Evolutionary conservation across 331 rosid genomes (phyloP).

Genomic region (Quercus tomentella): DNA sequence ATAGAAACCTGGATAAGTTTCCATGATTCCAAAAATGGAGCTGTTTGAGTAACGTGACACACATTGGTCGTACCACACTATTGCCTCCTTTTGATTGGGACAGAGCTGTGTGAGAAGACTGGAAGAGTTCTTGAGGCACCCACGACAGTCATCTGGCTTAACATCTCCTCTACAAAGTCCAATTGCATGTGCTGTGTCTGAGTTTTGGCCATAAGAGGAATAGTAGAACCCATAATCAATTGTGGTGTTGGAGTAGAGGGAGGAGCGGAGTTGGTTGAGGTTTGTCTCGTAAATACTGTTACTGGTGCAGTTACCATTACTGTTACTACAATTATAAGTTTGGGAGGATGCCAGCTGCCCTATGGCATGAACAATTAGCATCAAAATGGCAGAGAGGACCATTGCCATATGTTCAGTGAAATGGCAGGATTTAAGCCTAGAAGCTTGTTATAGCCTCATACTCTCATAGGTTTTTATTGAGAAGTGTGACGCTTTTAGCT

Average conservation of each 20-base stretch:
- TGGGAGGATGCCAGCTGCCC: constrained; percentile 15
- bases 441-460: neutral
- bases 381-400: neutral
- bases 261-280: constrained; percentile 25
- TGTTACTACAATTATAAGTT: neutral
- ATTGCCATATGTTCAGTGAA: neutral
- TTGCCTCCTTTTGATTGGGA: too few species aligned
- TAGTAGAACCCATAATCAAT: too few species aligned
- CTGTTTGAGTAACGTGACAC: too few species aligned
- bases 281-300: constrained; percentile 26
- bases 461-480: neutral
- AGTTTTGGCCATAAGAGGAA: too few species aligned
- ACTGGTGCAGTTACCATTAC: constrained; percentile 29
- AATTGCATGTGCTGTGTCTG: accelerated
- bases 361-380: neutral
- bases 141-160: too few species aligned
- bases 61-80: too few species aligned
- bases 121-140: too few species aligned
- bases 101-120: too few species aligned
- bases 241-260: neutral
- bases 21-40: too few species aligned
- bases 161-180: too few species aligned
- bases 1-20: too few species aligned
- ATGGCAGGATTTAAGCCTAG: neutral
- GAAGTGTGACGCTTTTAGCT: neutral